Evolutionary conservation across 352 stramenopile genomes (phyloP).

Genomic region (Phytophthora fragariaefolia): DNA sequence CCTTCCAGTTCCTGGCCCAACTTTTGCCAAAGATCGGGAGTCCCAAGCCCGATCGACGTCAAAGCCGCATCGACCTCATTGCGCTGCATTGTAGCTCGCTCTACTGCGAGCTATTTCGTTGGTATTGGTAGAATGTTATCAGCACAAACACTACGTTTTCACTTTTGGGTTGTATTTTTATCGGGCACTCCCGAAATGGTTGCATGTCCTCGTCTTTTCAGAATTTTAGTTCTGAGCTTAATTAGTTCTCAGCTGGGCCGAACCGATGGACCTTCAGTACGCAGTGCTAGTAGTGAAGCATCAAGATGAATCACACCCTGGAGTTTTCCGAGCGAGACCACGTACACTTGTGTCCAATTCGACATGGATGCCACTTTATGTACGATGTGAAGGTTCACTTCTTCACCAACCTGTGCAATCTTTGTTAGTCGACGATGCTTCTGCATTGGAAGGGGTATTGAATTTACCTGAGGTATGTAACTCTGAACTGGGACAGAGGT

Average conservation of each 20-base stretch:
- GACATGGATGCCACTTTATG: constrained; percentile 85
- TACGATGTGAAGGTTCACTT: constrained; percentile 76
- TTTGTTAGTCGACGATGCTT: neutral
- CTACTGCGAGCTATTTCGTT: neutral
- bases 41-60: constrained; percentile 67
- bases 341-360: constrained; percentile 87
- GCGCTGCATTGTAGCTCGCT: constrained; percentile 62
- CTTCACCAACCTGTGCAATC: constrained; percentile 55
- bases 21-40: constrained; percentile 81
- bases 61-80: constrained; percentile 83
- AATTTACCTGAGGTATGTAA: constrained; percentile 65
- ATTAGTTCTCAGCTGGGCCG: constrained; percentile 9
- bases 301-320: constrained; percentile 78
- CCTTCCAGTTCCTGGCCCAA: constrained; percentile 83
- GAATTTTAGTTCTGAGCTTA: constrained; percentile 1
- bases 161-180: constrained; percentile 35
- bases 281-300: constrained; percentile 42
- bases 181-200: constrained; percentile 30
- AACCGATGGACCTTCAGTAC: constrained; percentile 9
- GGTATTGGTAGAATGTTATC: constrained; percentile 13
- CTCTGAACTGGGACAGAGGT: constrained; percentile 78
- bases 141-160: neutral
- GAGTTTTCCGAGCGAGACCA: constrained; percentile 73
- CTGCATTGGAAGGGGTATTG: neutral
- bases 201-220: neutral